Base-by-base conservation (phyloP, 495 filamentous ascomycete species). In the Daldinia concentrica region DNA sequence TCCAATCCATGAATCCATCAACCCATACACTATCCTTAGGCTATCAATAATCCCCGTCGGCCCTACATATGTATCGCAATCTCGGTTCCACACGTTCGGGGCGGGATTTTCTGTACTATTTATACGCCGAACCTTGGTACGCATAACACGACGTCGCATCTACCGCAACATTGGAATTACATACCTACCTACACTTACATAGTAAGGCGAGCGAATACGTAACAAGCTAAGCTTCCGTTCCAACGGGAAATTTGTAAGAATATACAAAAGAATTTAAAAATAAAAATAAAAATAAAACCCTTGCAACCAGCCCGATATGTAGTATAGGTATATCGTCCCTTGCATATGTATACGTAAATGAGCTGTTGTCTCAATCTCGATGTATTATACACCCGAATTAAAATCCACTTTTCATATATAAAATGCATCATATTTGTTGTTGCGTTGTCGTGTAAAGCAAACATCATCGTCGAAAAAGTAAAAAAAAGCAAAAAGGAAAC, bases 61-160 rank as follows among this genome's bases (percentile, higher is more conserved):
- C 32, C 32, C 19, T 58, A 26, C 3, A 3, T 26, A 26, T 26
- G 24, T 26, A 58, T 37, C 32, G 32, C 29, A 68, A 57, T 62
- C 58, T 61, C 57, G 64, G 56, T 55, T 67, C 64, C 64, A 17
- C 36, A 24, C 48, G 6, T 36, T 67, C 64, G 64, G 64, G 64
- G n/a, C 55, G 32, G 55, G 2, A 30, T 29, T 48, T 48, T 48
- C 19, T 24, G 17, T 45, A 48, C 9, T 48, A 48, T 19, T 22
- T 48, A 22, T 9, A 24, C 19, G 8, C 5, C 43, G 43, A 48
- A 48, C 43, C 43, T 11, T 22, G 43, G 43, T 48, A 22, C 43
- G 43, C 4, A 24, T 24, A 24, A 11, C 43, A 24, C 19, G 9
- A 24, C 43, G 43, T 48, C 22, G 43, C 43, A 48, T 48, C 19